Base-by-base conservation (phyloP, 202 grass and related monocot genomes). In the Schoenoplectus tabernaemontani region DNA sequence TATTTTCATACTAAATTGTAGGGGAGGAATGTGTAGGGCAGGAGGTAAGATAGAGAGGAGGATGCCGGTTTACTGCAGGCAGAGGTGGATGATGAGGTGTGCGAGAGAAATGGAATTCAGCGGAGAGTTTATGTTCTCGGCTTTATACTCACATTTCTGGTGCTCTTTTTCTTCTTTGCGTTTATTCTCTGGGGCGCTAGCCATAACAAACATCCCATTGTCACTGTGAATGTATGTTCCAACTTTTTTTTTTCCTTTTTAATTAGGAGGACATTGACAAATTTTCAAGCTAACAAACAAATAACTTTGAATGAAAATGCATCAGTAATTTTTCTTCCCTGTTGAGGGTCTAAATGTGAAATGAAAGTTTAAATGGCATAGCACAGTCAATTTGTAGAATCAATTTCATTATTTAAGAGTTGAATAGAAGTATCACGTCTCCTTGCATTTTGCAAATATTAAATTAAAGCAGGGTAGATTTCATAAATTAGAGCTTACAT, bases 171-270 rank as follows among this genome's bases (percentile, higher is more conserved):
- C 86, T 89, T 99, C 96, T 99, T 99, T 70, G 90, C 92, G 0
- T 86, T 99, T 44, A 88, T 99, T 82, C 88, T 99, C n/a, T 99
- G 91, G 91, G 92, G 92, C 16, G 89, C 89, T 44, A 90, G 88
- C 81, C 86, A 85, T 57, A 79, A 78, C 83, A 88, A 98, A 80
- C 91, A 85, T 65, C 95, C 95, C 4, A 36, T 89, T 28, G 78
- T 94, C 83, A 84, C 80, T 32, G 50, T 98, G 68, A 85, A 80
- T 74, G 91, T 93, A 72, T 30, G 57, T 33, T 23, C 50, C 4
- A n/a, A 4, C 4, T 3, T 8, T 24, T 67, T 19, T n/a, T 6
- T 59, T 26, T 20, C 6, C 41, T 30, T 67, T 59, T 30, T 12
- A 0, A 13, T 11, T 1, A 19, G 5, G 8, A 5, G 22, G 12